phyloP scores from a whole-genome alignment of 2,329 filamentous ascomycete genomes.

The Acephala macrosclerotiorum region DNA sequence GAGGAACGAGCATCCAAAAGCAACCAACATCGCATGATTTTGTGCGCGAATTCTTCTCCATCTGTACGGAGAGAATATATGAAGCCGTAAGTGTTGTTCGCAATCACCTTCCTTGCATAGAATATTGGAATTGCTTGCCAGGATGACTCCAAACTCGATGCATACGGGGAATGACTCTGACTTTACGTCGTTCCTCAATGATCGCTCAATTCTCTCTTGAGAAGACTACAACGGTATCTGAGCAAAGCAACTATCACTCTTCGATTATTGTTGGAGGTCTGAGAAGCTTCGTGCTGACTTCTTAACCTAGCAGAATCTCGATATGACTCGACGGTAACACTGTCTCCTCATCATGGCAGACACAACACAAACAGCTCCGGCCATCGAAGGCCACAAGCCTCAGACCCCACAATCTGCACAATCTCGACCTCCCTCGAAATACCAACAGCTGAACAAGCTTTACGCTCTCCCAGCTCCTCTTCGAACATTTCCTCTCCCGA shows the following conservation, averaged over 20 bases:
- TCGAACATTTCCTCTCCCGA: slow-evolving; percentile 82
- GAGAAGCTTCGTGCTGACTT: slow-evolving; percentile 26
- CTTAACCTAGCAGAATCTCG: slow-evolving; percentile 22
- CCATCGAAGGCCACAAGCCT: slow-evolving; percentile 17
- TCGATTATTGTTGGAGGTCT: slow-evolving; percentile 7
- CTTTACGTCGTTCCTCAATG: slow-evolving; percentile 66
- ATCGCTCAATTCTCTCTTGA: slow-evolving; percentile 65
- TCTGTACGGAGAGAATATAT: slow-evolving; percentile 9
- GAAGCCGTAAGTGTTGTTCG: slow-evolving; percentile 28
- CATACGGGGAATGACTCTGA: slow-evolving; percentile 57
- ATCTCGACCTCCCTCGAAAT: slow-evolving; percentile 40
- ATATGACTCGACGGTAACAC: slow-evolving; percentile 39
- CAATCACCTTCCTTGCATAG: background rate
- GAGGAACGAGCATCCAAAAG: background rate
- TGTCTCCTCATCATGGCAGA: slow-evolving; percentile 38
- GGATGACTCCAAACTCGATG: slow-evolving; percentile 68
- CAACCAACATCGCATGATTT: slow-evolving; percentile 6
- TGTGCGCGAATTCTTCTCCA: slow-evolving; percentile 2
- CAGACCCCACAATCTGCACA: slow-evolving; percentile 18
- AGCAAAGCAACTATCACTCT: slow-evolving; percentile 55
- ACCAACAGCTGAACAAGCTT: slow-evolving; percentile 69
- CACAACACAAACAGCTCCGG: slow-evolving; percentile 19
- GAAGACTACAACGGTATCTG: slow-evolving; percentile 98
- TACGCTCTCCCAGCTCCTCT: slow-evolving; percentile 85
- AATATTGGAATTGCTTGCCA: slow-evolving; percentile 44